Conservation (phyloP, 2,329 filamentous ascomycete species). For the Colletotrichum magnum region DNA sequence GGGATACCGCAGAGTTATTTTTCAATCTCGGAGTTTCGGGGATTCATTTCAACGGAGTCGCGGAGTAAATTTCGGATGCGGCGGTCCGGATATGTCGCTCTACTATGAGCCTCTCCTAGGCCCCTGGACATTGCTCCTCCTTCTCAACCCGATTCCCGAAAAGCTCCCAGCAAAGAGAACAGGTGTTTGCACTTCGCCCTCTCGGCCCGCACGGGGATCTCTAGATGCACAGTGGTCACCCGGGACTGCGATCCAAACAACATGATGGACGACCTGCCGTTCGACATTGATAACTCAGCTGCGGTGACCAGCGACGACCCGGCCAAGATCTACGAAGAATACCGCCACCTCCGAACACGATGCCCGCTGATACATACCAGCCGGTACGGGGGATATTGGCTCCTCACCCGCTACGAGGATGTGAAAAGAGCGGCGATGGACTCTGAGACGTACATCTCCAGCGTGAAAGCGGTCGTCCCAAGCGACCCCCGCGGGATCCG, state of each 20-base stretch:
- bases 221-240: not conserved
- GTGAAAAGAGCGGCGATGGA: conserved; percentile 43
- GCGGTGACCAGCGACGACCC: conserved; percentile 42
- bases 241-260: not conserved
- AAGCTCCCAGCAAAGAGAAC: too few relatives aligned
- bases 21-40: too few relatives aligned
- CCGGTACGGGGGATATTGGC: conserved; percentile 43
- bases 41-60: too few relatives aligned
- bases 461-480: conserved; percentile 40
- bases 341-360: conserved; percentile 39
- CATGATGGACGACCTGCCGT: not conserved
- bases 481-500: conserved; percentile 41
- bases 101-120: too few relatives aligned
- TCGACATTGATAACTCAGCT: conserved; percentile 40
- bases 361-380: conserved; percentile 42
- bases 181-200: too few relatives aligned
- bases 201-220: too few relatives aligned
- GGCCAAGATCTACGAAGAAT: conserved; percentile 41
- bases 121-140: too few relatives aligned
- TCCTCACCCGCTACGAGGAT: conserved; percentile 43
- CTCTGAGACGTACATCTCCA: conserved; percentile 40
- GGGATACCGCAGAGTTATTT: too few relatives aligned
- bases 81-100: too few relatives aligned
- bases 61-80: too few relatives aligned
- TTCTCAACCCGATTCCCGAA: too few relatives aligned